Percentiles rank a stretch among this genome's conserved stretches.
phyloP scores from a whole-genome alignment of 1,284 basidiomycete species.

The Schizophyllum amplum region DNA sequence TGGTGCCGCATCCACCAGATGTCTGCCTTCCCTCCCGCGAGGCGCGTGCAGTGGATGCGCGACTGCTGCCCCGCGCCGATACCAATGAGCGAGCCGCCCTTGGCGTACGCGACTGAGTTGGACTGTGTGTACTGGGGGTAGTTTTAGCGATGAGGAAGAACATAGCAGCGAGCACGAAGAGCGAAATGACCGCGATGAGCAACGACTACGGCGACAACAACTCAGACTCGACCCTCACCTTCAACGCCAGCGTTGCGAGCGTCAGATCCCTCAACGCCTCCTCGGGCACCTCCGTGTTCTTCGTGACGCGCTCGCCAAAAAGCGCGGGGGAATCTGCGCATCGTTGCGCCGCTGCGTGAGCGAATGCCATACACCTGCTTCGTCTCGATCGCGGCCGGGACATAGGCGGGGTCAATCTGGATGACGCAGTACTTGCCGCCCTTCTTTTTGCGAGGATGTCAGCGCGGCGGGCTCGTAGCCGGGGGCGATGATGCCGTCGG shows the following conservation, averaged over 20 bases:
- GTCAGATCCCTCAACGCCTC: constrained; percentile 80
- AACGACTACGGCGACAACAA: too few relatives aligned
- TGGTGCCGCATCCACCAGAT: constrained; percentile 99
- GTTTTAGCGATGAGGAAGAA: too few relatives aligned
- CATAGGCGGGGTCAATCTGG: constrained; percentile 83
- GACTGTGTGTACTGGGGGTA: constrained; percentile 81
- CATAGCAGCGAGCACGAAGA: too few relatives aligned
- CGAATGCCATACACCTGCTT: constrained; percentile 93
- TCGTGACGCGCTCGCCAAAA: constrained; percentile 85
- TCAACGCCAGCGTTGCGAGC: constrained; percentile 92
- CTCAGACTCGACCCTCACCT: constrained; percentile 22
- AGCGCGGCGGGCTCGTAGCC: constrained; percentile 87
- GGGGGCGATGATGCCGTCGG: constrained; percentile 96
- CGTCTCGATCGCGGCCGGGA: constrained; percentile 77
- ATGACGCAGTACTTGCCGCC: constrained; percentile 98
- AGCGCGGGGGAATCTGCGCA: constrained; percentile 76
- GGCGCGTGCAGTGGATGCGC: constrained; percentile 97
- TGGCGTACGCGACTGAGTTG: constrained; percentile 96
- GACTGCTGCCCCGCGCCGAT: constrained; percentile 98
- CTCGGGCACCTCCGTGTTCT: constrained; percentile 78
- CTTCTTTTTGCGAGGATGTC: constrained; percentile 94
- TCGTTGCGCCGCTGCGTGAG: constrained; percentile 93
- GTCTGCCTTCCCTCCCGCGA: constrained; percentile 97
- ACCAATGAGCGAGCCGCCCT: constrained; percentile 89
- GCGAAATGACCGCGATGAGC: too few relatives aligned